phyloP scores from a whole-genome alignment of 352 stramenopile genomes.

The Globisporangium abappressorium region DNA sequence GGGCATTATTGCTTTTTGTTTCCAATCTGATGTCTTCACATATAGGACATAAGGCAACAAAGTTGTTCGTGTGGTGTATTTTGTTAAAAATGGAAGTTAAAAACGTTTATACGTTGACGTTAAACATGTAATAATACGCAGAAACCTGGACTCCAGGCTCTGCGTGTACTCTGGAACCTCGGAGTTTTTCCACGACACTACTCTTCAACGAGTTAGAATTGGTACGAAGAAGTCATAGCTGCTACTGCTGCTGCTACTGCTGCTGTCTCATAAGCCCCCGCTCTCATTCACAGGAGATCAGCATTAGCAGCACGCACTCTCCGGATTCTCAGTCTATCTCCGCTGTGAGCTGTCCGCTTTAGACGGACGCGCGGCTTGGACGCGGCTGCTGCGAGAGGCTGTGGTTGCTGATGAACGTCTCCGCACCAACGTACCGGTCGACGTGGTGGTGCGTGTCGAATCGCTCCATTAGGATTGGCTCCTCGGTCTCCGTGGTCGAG shows the following conservation, averaged over 20 bases:
- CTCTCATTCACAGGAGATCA: background rate
- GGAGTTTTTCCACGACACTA: background rate
- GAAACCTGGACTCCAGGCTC: background rate
- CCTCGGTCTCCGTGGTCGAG: background rate
- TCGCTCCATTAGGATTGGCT: background rate
- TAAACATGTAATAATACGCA: background rate
- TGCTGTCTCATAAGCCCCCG: background rate
- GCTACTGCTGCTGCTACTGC: background rate
- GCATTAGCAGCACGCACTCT: background rate
- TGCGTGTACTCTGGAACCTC: background rate
- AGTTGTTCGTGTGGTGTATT: background rate
- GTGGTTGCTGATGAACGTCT: background rate
- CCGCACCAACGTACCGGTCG: background rate
- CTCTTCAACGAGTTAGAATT: background rate
- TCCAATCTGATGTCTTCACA: no score
- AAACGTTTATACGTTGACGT: background rate
- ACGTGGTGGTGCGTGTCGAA: background rate
- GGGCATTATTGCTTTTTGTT: no score
- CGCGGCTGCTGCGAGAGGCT: slow-evolving; percentile 1
- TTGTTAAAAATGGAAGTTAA: background rate
- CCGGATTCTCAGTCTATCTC: background rate
- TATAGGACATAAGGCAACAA: no score
- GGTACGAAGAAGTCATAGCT: background rate
- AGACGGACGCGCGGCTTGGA: slow-evolving; percentile 8
- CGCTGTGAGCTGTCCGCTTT: background rate